These are phyloP conservation scores for Mycosarcoma maydis DNA, from an alignment of 1,284 basidiomycete genomes.

Conservation along the genomic window DNA sequence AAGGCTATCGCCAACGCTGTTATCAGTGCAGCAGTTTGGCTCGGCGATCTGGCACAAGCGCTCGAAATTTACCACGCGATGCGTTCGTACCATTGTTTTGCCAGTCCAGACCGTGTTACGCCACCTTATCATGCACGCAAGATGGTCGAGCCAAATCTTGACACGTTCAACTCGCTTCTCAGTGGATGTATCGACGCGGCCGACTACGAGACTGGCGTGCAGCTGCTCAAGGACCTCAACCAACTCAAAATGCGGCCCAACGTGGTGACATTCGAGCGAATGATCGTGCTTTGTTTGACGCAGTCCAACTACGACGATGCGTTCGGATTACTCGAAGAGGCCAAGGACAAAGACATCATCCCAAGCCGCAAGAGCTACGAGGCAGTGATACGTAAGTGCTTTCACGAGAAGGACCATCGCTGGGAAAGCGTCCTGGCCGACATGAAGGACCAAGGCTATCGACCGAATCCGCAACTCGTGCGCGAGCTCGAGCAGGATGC, in stretches of 20 bases:
- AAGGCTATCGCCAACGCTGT: constrained; percentile 33
- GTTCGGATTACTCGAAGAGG: constrained; percentile 52
- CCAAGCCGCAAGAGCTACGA: constrained; percentile 55
- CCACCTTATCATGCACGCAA: not conserved
- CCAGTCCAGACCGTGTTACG: not conserved
- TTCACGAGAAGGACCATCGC: constrained; percentile 34
- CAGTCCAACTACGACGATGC: constrained; percentile 53
- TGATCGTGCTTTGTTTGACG: constrained; percentile 45
- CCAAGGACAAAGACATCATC: constrained; percentile 28
- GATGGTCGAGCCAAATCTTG: constrained; percentile 16
- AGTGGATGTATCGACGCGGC: constrained; percentile 33
- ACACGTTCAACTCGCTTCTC: constrained; percentile 46
- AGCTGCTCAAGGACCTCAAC: constrained; percentile 39
- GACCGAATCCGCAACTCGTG: constrained; percentile 5
- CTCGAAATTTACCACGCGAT: constrained; percentile 39
- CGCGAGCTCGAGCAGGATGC: constrained; percentile 15
- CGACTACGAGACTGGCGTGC: constrained; percentile 29
- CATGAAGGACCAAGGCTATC: constrained; percentile 51
- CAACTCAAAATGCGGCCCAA: constrained; percentile 11
- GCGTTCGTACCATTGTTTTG: constrained; percentile 1
- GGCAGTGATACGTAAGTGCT: constrained; percentile 51
- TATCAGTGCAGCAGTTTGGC: constrained; percentile 31
- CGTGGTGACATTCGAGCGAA: constrained; percentile 49
- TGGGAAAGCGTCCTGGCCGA: constrained; percentile 42
- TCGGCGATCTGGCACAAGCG: constrained; percentile 24